Conservation (phyloP, 2,329 filamentous ascomycete species). For the Fusarium multiceps region DNA sequence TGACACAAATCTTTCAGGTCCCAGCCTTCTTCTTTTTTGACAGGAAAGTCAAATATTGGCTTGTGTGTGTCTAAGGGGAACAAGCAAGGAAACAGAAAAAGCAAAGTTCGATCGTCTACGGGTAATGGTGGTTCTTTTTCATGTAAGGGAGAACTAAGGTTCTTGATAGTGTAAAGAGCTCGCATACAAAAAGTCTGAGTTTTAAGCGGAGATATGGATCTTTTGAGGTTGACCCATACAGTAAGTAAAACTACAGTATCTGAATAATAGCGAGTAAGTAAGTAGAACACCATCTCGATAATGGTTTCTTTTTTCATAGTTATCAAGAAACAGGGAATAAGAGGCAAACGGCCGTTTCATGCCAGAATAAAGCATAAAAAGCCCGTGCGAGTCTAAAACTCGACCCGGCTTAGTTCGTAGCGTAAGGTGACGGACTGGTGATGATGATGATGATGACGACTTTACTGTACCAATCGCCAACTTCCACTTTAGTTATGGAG, state of each 20-base stretch:
- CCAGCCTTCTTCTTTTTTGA: slow-evolving; percentile 3
- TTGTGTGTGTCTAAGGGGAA: neutral
- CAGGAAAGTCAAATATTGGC: neutral
- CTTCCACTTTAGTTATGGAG: neutral
- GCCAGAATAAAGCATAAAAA: neutral
- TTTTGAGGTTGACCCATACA: neutral
- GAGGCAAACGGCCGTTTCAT: neutral
- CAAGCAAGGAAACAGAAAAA: slow-evolving; percentile 1
- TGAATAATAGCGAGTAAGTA: neutral
- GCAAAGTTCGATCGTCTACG: slow-evolving; percentile 5
- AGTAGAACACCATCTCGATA: slow-evolving; percentile 1
- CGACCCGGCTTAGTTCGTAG: neutral
- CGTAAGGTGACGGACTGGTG: slow-evolving; percentile 31
- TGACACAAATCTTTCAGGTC: slow-evolving; percentile 14
- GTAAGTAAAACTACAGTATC: neutral
- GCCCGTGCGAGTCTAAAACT: neutral
- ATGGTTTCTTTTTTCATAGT: neutral
- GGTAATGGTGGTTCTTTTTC: neutral
- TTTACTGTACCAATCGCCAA: neutral
- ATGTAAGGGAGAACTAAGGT: neutral
- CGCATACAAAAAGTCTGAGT: slow-evolving; percentile 25
- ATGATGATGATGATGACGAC: neutral
- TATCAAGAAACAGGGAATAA: neutral
- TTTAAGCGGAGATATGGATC: slow-evolving; percentile 7
- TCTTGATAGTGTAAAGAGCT: slow-evolving; percentile 17